These are phyloP conservation scores for Jaminaea rosea DNA, from an alignment of 1,284 basidiomycete species.

Conservation along the genomic window DNA sequence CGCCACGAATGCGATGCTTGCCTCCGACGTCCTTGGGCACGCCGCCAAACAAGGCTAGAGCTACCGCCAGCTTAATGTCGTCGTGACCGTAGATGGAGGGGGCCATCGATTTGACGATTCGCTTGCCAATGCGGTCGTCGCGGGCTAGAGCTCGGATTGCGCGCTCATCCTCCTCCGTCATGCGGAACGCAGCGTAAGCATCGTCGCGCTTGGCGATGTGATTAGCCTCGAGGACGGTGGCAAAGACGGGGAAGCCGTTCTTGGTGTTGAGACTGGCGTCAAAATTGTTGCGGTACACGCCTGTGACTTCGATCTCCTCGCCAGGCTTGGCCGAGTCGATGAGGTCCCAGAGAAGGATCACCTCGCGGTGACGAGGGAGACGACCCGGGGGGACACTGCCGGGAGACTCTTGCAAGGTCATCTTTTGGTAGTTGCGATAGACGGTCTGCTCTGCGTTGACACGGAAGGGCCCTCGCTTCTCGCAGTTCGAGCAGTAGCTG, in stretches of 20 bases:
- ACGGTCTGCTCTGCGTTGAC: conserved; percentile 99
- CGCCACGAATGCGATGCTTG: conserved; percentile 90
- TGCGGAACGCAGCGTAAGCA: conserved; percentile 83
- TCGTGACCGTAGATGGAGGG: conserved; percentile 98
- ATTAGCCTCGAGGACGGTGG: conserved; percentile 94
- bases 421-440: conserved; percentile 97
- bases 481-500: conserved; percentile 75
- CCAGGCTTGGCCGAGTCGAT: conserved; percentile 97
- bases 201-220: conserved; percentile 79
- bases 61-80: conserved; percentile 95
- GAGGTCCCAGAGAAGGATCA: conserved; percentile 92
- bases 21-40: conserved; percentile 90
- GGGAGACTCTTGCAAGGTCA: conserved; percentile 98
- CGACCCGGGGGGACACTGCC: conserved; percentile 95
- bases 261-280: conserved; percentile 95
- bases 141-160: conserved; percentile 75
- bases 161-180: conserved; percentile 93
- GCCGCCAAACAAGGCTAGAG: conserved; percentile 87
- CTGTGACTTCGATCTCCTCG: conserved; percentile 87
- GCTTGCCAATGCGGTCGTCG: conserved; percentile 88
- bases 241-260: conserved; percentile 98
- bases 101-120: conserved; percentile 95
- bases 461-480: conserved; percentile 84
- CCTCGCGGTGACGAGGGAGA: conserved; percentile 88
- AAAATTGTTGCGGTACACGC: conserved; percentile 97